Evolutionary conservation across 257 asterid genomes (phyloP).

Genomic region (Verbena officinalis): DNA sequence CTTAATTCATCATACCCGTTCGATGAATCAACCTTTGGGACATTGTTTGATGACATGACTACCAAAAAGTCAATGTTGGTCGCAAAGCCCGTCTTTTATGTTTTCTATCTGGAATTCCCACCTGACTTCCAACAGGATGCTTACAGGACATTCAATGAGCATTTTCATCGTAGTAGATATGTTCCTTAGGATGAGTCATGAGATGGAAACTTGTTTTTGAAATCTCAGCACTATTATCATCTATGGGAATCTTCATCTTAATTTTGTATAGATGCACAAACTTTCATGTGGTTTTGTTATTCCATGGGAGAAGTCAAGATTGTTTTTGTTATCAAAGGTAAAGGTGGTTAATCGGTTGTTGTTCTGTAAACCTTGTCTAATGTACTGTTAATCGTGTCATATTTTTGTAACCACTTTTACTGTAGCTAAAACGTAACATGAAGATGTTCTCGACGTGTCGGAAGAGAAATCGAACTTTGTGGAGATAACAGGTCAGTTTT

Average conservation of each 20-base stretch:
- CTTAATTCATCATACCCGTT: constrained; percentile 67
- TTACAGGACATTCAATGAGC: constrained; percentile 26
- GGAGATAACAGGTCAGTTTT: not conserved
- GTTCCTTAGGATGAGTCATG: not conserved
- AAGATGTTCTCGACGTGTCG: not conserved
- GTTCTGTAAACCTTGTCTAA: constrained; percentile 1
- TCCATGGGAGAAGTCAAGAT: not conserved
- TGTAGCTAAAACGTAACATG: not conserved
- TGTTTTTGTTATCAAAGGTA: no score
- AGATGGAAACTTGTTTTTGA: not conserved
- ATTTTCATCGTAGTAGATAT: constrained; percentile 24
- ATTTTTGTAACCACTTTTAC: not conserved
- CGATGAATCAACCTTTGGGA: constrained; percentile 73
- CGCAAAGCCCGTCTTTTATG: constrained; percentile 69
- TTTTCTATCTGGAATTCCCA: constrained; percentile 63
- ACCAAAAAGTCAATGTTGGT: constrained; percentile 46
- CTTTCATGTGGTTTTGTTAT: not conserved
- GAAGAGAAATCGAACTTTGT: not conserved
- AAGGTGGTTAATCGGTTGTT: no score
- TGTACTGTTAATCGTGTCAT: not conserved
- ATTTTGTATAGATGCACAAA: not conserved
- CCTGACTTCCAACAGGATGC: constrained; percentile 39
- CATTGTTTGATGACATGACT: constrained; percentile 47
- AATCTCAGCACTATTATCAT: constrained; percentile 5
- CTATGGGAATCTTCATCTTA: not conserved